Base-by-base conservation (phyloP, 768 basidiomycete species). In the Postia placenta region DNA sequence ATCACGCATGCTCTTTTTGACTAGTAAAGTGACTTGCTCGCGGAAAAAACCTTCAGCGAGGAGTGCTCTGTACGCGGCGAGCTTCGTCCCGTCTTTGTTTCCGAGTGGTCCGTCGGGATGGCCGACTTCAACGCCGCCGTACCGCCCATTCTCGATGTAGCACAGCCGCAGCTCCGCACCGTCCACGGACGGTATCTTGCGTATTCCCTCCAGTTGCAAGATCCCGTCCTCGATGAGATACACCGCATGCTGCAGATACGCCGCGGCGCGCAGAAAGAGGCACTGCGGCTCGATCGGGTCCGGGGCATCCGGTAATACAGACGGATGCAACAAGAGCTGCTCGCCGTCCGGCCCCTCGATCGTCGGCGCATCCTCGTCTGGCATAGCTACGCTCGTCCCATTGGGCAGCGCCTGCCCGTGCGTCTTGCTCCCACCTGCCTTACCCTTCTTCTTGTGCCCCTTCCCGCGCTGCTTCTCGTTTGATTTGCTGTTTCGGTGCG, bases 271-370 rank as follows among this genome's bases (percentile, higher is more conserved):
- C 24, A 90, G 71, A 69, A 94, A 94, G 25, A 91, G 67, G 20
- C 88, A 69, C 59, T 93, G 92, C 0, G 81, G 83, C 60, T 94
- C 92, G 48, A 93, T 81, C 30, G 92, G 88, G 49, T 92, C 87
- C 0, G 92, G 91, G 11, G 88, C 85, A 54, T 85, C 81, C 4
- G 86, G 83, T 3, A 80, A 74, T 26, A 81, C 76, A 5, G 87
- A 89, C 3, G 85, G 82, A 60, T 89, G 88, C n/a, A 83, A 63
- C 33, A 74, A 62, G 15, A 74, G 64, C 0, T 70, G 68, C 44
- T 80, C 83, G 12, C 72, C 74, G 46, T 80, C 79, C 9, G 65
- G 64, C 4, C 62, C 74, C 17, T 83, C 79, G 11, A 66, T 55
- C 7, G 60, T 65, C 44, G 70, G 65, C 1, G 56, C 59, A 26